These are phyloP conservation scores for Apiotrichum gamsii DNA, from an alignment of 1,284 basidiomycete genomes.

Conservation along the genomic window DNA sequence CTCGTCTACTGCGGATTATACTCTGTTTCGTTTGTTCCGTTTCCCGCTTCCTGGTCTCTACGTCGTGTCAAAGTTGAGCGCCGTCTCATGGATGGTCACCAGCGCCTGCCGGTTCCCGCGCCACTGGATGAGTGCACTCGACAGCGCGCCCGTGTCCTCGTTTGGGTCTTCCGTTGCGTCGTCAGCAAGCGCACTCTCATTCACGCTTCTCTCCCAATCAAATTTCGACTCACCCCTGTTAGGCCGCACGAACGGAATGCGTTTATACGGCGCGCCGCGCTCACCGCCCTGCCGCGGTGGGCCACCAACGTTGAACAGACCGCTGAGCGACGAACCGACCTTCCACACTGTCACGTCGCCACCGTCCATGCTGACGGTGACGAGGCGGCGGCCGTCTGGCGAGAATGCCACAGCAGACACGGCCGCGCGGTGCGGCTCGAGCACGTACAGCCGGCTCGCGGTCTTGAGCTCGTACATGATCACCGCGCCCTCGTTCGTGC, in stretches of 20 bases:
- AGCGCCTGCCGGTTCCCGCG: conserved; percentile 69
- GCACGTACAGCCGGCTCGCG: conserved; percentile 85
- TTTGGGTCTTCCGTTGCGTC: conserved; percentile 1
- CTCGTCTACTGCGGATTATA: too few species aligned
- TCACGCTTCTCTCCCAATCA: too few species aligned
- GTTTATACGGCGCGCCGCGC: conserved; percentile 75
- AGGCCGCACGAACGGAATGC: conserved; percentile 59
- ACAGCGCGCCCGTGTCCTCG: conserved; percentile 60
- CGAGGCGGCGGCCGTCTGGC: conserved; percentile 81
- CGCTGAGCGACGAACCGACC: conserved; percentile 74
- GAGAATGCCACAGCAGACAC: conserved; percentile 82
- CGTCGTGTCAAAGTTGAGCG: conserved; percentile 70
- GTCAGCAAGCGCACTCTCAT: too few species aligned
- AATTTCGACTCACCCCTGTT: conserved; percentile 50
- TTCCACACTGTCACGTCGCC: conserved; percentile 80
- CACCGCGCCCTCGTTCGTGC: conserved; percentile 85
- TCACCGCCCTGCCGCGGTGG: conserved; percentile 80
- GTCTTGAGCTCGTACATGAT: conserved; percentile 97
- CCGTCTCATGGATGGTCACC: conserved; percentile 70
- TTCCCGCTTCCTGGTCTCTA: too few species aligned
- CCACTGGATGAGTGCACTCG: conserved; percentile 76
- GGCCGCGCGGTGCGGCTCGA: conserved; percentile 78
- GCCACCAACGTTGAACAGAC: conserved; percentile 83
- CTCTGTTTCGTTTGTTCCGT: too few species aligned
- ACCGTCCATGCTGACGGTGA: conserved; percentile 81